These are phyloP conservation scores for Breynia disticha DNA, from an alignment of 441 rosid genomes.

Conservation along the genomic window DNA sequence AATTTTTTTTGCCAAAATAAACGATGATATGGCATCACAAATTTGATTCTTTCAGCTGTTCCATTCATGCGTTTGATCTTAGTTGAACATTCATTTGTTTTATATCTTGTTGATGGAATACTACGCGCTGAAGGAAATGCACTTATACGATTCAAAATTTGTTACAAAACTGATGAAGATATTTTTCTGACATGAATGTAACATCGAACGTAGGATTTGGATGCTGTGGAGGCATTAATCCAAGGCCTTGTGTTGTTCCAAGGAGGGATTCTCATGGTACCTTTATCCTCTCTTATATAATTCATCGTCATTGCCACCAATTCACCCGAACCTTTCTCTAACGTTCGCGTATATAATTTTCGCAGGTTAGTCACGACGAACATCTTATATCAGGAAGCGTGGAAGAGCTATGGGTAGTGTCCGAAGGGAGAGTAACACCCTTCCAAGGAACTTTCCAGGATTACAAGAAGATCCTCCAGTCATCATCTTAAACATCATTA, in stretches of 20 bases:
- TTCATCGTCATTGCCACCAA: not conserved
- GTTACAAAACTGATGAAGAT: not conserved
- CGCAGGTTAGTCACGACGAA: slow-evolving; percentile 95
- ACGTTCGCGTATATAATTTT: not conserved
- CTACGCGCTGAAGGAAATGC: not conserved
- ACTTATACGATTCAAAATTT: not conserved
- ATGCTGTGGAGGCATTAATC: slow-evolving; percentile 96
- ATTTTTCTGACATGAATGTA: slow-evolving; percentile 3
- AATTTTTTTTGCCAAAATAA: not conserved
- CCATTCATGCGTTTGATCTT: too few species aligned
- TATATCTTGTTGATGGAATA: not conserved
- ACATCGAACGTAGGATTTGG: slow-evolving; percentile 63
- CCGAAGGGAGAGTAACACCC: slow-evolving; percentile 67
- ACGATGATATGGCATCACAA: not conserved
- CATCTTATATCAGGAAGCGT: slow-evolving; percentile 95
- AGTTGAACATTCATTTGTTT: not conserved
- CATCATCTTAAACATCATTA: slow-evolving; percentile 13
- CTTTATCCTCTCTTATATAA: not conserved
- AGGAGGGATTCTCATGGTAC: slow-evolving; percentile 97
- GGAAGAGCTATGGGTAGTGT: slow-evolving; percentile 87
- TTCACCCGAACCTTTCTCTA: not conserved
- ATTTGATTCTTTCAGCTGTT: not conserved
- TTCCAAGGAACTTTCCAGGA: slow-evolving; percentile 82
- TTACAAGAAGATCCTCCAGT: slow-evolving; percentile 80
- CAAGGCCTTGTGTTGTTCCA: slow-evolving; percentile 97